Base-by-base conservation (phyloP, 2,329 filamentous ascomycete genomes). In the Talaromyces sp. region DNA sequence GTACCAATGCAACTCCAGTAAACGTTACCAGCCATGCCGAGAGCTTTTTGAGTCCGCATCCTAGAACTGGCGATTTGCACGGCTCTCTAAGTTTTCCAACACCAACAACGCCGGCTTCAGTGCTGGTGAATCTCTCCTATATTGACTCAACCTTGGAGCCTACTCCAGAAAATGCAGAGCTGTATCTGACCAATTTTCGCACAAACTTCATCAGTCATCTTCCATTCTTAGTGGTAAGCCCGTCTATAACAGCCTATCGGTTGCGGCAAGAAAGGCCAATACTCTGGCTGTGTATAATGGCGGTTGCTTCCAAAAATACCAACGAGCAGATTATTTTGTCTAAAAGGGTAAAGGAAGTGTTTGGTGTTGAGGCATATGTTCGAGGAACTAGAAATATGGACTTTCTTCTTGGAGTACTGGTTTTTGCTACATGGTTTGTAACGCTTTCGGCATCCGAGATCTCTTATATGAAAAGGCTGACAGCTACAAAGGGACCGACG, bases 271-370 rank as follows among this genome's bases (percentile, higher is more conserved):
- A 60, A 48, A 60, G 58, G 16, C 58, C 58, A 12, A 60, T 60
- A 16, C 58, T 60, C 9, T 60, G 58, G 58, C 44, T 60, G 16
- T 60, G 42, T 23, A 60, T 60, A 50, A 60, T 60, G 58, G 23
- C 44, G 9, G 58, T 60, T 14, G 58, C 58, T 31, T 60, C 58
- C 7, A 60, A 52, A 25, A 37, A 35, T 3, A 25, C 58, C 39
- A 40, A 39, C 33, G 42, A 60, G 25, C 58, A 60, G 21, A 40
- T 60, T 14, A 42, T 18, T 16, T 28, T 60, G 31, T 60, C 58
- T 18, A 52, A 31, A 52, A 60, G 46, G 14, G 42, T 40, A 1
- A 48, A 42, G 35, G 42, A 39, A 35, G 25, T 60, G 1, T 60
- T 60, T 60, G 58, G 58, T 12, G n/a, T 14, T 14, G 58, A 37